phyloP scores from a whole-genome alignment of 768 basidiomycete genomes.

The Tylopilus intermedius region DNA sequence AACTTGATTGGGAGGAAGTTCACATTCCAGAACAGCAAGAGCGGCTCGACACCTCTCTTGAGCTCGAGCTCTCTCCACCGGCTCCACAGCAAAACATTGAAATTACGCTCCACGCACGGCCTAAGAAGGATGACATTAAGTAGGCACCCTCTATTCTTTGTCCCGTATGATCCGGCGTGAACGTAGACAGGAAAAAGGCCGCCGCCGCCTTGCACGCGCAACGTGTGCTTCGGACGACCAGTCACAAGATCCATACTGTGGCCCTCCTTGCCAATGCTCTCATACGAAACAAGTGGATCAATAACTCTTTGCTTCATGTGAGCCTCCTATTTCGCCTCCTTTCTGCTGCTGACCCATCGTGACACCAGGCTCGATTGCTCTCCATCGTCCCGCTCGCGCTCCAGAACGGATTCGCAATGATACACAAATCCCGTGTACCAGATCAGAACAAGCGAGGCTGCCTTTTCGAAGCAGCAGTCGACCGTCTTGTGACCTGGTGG shows the following conservation, averaged over 20 bases:
- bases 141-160: slow-evolving; percentile 30
- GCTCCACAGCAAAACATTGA: slow-evolving; percentile 52
- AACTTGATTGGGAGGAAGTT: slow-evolving; percentile 80
- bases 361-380: slow-evolving; percentile 72
- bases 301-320: slow-evolving; percentile 80
- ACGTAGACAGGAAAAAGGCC: slow-evolving; percentile 40
- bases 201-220: slow-evolving; percentile 52
- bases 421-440: slow-evolving; percentile 76
- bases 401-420: slow-evolving; percentile 75
- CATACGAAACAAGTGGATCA: slow-evolving; percentile 78
- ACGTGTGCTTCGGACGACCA: slow-evolving; percentile 67
- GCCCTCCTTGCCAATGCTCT: slow-evolving; percentile 70
- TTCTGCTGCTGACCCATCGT: slow-evolving; percentile 4
- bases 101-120: slow-evolving; percentile 58
- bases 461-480: slow-evolving; percentile 79
- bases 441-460: slow-evolving; percentile 78
- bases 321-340: slow-evolving; percentile 20
- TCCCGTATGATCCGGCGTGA: slow-evolving; percentile 15
- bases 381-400: slow-evolving; percentile 78
- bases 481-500: slow-evolving; percentile 84
- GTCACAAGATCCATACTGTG: slow-evolving; percentile 87
- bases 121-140: slow-evolving; percentile 40
- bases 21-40: slow-evolving; percentile 40
- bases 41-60: slow-evolving; percentile 17
- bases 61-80: slow-evolving; percentile 23